Evolutionary conservation across 257 asterid species (phyloP).

Genomic region (Solanum peruvianum): DNA sequence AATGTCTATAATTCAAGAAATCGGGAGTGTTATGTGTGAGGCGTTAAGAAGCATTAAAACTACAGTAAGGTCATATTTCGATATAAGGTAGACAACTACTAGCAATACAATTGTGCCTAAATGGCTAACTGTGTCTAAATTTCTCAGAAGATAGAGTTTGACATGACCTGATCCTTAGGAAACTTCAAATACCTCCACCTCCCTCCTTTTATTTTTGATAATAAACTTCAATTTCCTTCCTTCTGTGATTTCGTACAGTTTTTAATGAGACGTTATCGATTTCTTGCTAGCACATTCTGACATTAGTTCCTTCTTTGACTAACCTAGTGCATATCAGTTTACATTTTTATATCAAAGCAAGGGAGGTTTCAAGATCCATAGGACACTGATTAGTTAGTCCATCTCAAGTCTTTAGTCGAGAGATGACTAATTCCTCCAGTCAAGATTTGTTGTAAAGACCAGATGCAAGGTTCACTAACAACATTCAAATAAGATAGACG

Average conservation of each 20-base stretch:
- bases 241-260: neutral
- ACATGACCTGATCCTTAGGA: neutral
- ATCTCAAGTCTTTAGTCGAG: neutral
- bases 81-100: neutral
- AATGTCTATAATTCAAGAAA: neutral
- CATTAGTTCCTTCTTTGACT: neutral
- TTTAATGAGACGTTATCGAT: neutral
- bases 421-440: neutral
- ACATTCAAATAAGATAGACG: neutral
- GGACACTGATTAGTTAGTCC: neutral
- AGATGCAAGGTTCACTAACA: neutral
- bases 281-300: neutral
- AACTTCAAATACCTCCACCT: neutral
- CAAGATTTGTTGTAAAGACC: neutral
- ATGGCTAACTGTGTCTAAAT: neutral
- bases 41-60: neutral
- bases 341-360: neutral
- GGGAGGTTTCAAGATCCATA: neutral
- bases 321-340: neutral
- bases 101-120: neutral
- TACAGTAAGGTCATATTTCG: neutral
- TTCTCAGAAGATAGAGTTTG: neutral
- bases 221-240: neutral
- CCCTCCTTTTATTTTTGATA: neutral
- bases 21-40: neutral